Percentiles rank a stretch among this genome's conserved stretches.
Conservation (phyloP, 768 basidiomycete genomes). For the Amanita thiersii region DNA sequence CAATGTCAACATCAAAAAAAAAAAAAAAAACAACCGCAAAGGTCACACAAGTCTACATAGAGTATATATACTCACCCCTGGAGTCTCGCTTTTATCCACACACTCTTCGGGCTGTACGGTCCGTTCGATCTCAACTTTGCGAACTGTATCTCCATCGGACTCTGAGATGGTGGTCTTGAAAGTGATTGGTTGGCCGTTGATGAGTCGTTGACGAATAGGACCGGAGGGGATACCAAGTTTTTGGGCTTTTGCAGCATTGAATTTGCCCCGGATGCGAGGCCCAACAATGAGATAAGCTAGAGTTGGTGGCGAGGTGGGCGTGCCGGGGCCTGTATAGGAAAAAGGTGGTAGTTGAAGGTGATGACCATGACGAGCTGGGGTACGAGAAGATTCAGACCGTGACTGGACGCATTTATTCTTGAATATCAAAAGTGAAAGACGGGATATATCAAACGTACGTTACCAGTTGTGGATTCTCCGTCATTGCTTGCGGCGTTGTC, state of each 20-base stretch:
- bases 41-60: not conserved
- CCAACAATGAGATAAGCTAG: constrained; percentile 46
- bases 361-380: constrained; percentile 22
- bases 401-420: too few relatives aligned
- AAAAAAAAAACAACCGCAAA: not conserved
- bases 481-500: too few relatives aligned
- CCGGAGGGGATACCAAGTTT: constrained; percentile 58
- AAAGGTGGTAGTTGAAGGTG: constrained; percentile 30
- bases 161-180: constrained; percentile 39
- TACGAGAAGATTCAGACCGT: too few relatives aligned
- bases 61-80: constrained; percentile 27
- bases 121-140: constrained; percentile 1
- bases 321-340: constrained; percentile 11
- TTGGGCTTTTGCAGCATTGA: constrained; percentile 57
- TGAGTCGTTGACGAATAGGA: constrained; percentile 48
- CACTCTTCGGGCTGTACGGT: constrained; percentile 55
- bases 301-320: constrained; percentile 22
- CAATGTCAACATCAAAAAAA: too few relatives aligned
- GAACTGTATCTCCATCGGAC: constrained; percentile 21
- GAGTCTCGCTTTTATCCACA: constrained; percentile 42
- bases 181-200: constrained; percentile 55
- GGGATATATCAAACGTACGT: constrained; percentile 5
- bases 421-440: too few relatives aligned
- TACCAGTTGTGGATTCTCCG: constrained; percentile 6
- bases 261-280: constrained; percentile 55